Conservation (phyloP, 495 filamentous ascomycete species). For the Podospora comata region DNA sequence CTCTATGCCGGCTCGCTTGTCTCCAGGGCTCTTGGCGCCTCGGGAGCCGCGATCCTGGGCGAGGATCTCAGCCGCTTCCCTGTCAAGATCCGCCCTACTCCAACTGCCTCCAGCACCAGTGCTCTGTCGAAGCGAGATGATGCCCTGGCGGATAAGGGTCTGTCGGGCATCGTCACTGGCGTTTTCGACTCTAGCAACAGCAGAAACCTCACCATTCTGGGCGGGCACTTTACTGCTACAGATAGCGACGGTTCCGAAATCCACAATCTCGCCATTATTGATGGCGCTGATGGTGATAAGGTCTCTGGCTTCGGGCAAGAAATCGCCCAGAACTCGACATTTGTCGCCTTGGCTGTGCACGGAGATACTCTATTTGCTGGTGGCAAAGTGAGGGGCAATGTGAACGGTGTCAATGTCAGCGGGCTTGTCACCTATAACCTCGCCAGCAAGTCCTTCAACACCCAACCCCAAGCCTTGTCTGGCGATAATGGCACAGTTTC, state of each 20-base stretch:
- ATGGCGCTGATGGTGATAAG: conserved; percentile 52
- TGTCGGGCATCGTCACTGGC: conserved; percentile 68
- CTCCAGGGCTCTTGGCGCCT: conserved; percentile 64
- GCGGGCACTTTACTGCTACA: conserved; percentile 77
- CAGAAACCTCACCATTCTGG: conserved; percentile 81
- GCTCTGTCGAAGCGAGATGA: conserved; percentile 55
- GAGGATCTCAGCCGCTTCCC: conserved; percentile 58
- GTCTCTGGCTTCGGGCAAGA: conserved; percentile 68
- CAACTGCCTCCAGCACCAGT: conserved; percentile 27
- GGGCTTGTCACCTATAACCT: conserved; percentile 84
- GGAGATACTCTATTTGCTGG: conserved; percentile 75
- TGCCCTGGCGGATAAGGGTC: conserved; percentile 42
- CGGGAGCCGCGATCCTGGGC: conserved; percentile 64
- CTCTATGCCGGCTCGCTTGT: conserved; percentile 76
- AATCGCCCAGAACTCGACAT: conserved; percentile 67
- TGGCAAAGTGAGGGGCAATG: conserved; percentile 69
- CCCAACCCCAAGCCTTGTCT: conserved; percentile 68
- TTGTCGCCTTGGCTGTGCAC: conserved; percentile 66
- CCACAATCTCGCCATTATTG: conserved; percentile 74
- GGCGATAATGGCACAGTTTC: conserved; percentile 70
- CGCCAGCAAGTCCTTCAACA: conserved; percentile 52
- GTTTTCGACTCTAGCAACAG: conserved; percentile 65
- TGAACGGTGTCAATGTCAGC: conserved; percentile 58
- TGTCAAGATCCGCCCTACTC: conserved; percentile 51
- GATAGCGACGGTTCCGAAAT: conserved; percentile 66